These are phyloP conservation scores for Pleurotus citrinopileatus DNA, from an alignment of 768 basidiomycete genomes.

Conservation along the genomic window DNA sequence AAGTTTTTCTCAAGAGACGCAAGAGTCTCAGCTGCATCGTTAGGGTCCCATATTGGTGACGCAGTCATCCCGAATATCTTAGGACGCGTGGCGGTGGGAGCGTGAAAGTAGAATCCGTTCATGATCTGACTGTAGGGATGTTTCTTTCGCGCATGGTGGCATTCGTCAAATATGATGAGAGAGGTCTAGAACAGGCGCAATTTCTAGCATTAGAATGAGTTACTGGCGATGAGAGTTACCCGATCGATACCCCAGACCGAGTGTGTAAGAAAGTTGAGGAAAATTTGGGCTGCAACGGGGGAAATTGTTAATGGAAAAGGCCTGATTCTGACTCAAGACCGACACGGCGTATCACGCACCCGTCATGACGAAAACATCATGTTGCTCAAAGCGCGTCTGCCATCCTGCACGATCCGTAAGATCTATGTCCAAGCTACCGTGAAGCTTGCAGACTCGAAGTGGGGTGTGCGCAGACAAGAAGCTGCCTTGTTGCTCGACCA, in stretches of 20 bases:
- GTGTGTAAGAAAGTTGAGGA: constrained; percentile 76
- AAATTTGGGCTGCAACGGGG: constrained; percentile 80
- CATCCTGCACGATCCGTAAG: constrained; percentile 65
- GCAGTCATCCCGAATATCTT: constrained; percentile 95
- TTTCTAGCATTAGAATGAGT: neutral
- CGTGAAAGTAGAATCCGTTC: constrained; percentile 49
- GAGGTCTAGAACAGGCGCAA: constrained; percentile 33
- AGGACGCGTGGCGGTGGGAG: constrained; percentile 40
- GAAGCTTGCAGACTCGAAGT: constrained; percentile 63
- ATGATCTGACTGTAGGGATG: constrained; percentile 80
- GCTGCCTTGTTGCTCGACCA: constrained; percentile 79
- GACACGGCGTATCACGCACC: constrained; percentile 51
- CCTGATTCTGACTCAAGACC: too few relatives aligned
- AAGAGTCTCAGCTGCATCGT: constrained; percentile 63
- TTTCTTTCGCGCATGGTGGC: constrained; percentile 73
- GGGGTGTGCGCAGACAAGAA: constrained; percentile 65
- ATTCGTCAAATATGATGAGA: constrained; percentile 79
- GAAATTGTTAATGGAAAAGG: too few relatives aligned
- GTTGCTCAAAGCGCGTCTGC: constrained; percentile 55
- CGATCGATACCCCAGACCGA: constrained; percentile 75
- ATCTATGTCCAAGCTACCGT: constrained; percentile 70
- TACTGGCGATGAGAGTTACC: constrained; percentile 24
- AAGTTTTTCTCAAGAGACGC: constrained; percentile 64
- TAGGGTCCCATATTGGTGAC: constrained; percentile 82
- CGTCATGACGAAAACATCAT: constrained; percentile 86